A percentile compares a stretch with the other conserved stretches of the same genome.
Conservation (phyloP, 2,329 filamentous ascomycete species). For the Pseudogymnoascus sp. region DNA sequence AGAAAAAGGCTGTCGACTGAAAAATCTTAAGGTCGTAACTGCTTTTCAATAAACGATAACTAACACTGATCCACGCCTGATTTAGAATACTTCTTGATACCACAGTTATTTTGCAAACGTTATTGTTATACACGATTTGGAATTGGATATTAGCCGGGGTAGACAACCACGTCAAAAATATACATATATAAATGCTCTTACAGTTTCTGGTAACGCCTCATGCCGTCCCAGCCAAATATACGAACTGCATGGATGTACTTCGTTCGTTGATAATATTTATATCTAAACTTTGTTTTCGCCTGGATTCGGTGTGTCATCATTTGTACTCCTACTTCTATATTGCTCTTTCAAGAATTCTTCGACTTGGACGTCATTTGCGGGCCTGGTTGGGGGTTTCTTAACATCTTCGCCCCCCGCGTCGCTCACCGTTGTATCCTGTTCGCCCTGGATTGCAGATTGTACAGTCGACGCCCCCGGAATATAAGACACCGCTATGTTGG, state of each 20-base stretch:
- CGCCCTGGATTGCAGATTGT: constrained; percentile 13
- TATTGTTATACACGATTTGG: too few species aligned
- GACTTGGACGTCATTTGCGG: constrained; percentile 26
- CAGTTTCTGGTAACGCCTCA: background rate
- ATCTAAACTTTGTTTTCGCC: background rate
- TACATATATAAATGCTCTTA: background rate
- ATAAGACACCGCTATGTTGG: constrained; percentile 16
- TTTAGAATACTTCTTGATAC: too few species aligned
- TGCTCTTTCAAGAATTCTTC: constrained; percentile 24
- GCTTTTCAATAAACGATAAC: background rate
- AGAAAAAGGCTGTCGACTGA: background rate
- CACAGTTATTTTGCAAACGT: too few species aligned
- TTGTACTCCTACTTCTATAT: constrained; percentile 20
- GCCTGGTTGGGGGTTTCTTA: constrained; percentile 18
- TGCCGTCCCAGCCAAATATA: background rate
- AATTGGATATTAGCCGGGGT: background rate
- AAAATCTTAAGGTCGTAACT: background rate
- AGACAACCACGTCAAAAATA: background rate
- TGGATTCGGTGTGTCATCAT: background rate
- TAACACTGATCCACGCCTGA: too few species aligned
- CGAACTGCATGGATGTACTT: background rate
- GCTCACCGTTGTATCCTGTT: constrained; percentile 10
- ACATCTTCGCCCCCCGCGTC: constrained; percentile 2
- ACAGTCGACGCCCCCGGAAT: constrained; percentile 18
- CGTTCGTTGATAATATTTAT: background rate